Base-by-base conservation (phyloP, 139 green algal genomes). In the Chlorella ohadii region DNA sequence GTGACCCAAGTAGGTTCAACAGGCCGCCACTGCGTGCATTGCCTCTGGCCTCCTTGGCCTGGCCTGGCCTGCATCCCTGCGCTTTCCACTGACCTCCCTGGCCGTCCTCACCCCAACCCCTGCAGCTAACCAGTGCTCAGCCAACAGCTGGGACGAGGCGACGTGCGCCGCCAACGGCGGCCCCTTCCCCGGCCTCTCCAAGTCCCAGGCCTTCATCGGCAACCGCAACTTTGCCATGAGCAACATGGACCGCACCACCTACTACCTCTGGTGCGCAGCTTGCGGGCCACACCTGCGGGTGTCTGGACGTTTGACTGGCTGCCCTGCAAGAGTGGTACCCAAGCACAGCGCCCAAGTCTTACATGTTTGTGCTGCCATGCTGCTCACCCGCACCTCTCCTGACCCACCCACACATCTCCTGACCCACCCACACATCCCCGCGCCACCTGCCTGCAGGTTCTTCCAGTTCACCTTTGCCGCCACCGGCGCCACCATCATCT, bases 401-500 rank as follows among this genome's bases (percentile, higher is more conserved):
- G 44, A 51, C 7, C 1, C n/a, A n/a, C n/a, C n/a, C n/a, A n/a
- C 44, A 51, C 44, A 51, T 51, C 7, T 51, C 44, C 44, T 51
- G 44, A 51, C 7, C 1, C 25, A 39, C n/a, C 7, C 44, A n/a
- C n/a, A n/a, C 47, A 25, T 13, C 72, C 72, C 22, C 19, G 0
- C 11, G 25, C 28, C 20, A 12, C 25, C 19, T 57, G 22, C 47
- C 75, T 36, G 59, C 76, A 82, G 76, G 87, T 88, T 91, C 78
- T 91, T 91, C 87, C 87, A 91, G 79, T 91, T 88, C 64, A 88
- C 87, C 61, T 94, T 93, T 90, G 91, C 93, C 15, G 89, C 93
- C 41, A 93, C 92, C n/a, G 88, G 89, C 5, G 86, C 92, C 36
- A 97, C 94, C 70, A 97, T 97, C 65, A 87, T 96, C 19, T 94